A percentile compares a stretch with the other conserved stretches of the same genome.
Conservation (phyloP, 208 protist genomes). For the Leishmania gerbilli region DNA sequence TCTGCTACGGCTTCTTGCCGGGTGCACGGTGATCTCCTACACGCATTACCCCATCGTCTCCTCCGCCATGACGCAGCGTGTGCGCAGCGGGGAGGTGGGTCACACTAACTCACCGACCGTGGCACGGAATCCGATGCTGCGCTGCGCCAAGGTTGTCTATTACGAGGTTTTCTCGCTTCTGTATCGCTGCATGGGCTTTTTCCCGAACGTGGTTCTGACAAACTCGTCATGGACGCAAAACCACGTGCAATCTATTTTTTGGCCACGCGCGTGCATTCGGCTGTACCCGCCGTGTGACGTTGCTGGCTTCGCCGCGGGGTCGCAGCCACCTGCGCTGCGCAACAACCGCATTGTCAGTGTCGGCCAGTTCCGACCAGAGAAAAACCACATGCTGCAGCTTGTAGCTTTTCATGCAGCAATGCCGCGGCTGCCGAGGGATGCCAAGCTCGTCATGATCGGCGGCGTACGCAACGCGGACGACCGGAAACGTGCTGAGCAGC, state of each 20-base stretch:
- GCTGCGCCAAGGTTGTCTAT: slow-evolving; percentile 76
- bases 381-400: slow-evolving; percentile 97
- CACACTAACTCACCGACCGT: slow-evolving; percentile 88
- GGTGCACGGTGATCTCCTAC: slow-evolving; percentile 92
- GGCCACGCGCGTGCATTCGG: slow-evolving; percentile 30
- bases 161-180: slow-evolving; percentile 90
- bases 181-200: slow-evolving; percentile 89
- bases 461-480: slow-evolving; percentile 84
- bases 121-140: slow-evolving; percentile 39
- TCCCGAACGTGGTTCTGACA: slow-evolving; percentile 84
- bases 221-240: slow-evolving; percentile 98
- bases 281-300: slow-evolving; percentile 96
- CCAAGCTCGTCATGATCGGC: slow-evolving; percentile 88
- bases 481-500: slow-evolving; percentile 46
- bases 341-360: slow-evolving; percentile 91
- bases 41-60: slow-evolving; percentile 98
- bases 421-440: slow-evolving; percentile 41
- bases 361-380: slow-evolving; percentile 98
- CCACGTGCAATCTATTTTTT: slow-evolving; percentile 92
- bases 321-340: slow-evolving; percentile 40
- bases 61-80: slow-evolving; percentile 71
- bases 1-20: slow-evolving; percentile 84
- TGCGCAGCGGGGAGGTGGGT: slow-evolving; percentile 39
- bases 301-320: slow-evolving; percentile 37
- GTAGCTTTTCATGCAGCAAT: slow-evolving; percentile 70